phyloP scores from a whole-genome alignment of 2,329 filamentous ascomycete species.

The Ustilaginoidea virens region DNA sequence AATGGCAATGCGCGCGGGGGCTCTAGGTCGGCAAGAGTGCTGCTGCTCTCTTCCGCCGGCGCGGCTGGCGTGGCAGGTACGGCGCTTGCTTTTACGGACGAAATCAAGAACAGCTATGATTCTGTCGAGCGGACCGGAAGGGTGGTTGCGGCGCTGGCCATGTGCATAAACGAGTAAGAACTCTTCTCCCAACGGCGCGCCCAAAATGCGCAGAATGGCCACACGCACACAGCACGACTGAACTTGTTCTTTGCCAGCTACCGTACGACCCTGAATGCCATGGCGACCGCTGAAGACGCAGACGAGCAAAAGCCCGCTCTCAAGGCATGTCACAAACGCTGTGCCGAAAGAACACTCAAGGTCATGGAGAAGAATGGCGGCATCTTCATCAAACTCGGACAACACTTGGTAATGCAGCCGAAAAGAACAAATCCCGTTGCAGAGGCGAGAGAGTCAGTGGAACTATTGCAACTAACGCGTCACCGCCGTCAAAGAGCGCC shows the following conservation, averaged over 20 bases:
- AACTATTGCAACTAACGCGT: no score
- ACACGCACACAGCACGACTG: not conserved
- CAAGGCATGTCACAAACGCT: conserved; percentile 78
- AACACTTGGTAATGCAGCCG: conserved; percentile 81
- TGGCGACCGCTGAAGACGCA: conserved; percentile 44
- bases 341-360: conserved; percentile 70
- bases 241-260: conserved; percentile 42
- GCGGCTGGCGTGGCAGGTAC: conserved; percentile 33
- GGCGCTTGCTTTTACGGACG: conserved; percentile 41
- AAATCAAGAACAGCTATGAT: conserved; percentile 62
- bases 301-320: conserved; percentile 53
- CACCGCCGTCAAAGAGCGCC: conserved; percentile 43
- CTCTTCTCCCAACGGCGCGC: no score
- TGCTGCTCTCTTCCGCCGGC: conserved; percentile 35
- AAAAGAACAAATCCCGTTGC: no score
- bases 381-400: conserved; percentile 95
- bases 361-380: conserved; percentile 93
- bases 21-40: conserved; percentile 12
- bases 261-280: conserved; percentile 62
- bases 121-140: conserved; percentile 64
- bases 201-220: not conserved
- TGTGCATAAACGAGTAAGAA: conserved; percentile 77
- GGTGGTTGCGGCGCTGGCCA: conserved; percentile 56
- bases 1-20: conserved; percentile 5
- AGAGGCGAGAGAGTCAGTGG: no score